phyloP scores from a whole-genome alignment of 1,284 basidiomycete genomes.

The Singerocomus inundabilis region DNA sequence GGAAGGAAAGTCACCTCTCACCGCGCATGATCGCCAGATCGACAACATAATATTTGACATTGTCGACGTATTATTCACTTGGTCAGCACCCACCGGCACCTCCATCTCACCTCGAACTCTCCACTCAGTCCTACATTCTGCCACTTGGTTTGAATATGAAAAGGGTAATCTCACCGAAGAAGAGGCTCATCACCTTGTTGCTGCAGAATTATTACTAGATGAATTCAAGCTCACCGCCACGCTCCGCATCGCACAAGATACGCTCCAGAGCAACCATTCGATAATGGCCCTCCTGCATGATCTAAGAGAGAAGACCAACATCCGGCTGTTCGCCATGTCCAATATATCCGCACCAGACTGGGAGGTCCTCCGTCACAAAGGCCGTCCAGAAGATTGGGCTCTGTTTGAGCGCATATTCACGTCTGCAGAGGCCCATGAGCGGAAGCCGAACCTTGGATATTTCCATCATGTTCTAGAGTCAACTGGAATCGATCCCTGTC shows the following conservation, averaged over 20 bases:
- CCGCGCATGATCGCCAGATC: constrained; percentile 15
- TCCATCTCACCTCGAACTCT: constrained; percentile 19
- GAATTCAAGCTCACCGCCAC: constrained; percentile 13
- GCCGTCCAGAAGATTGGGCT: constrained; percentile 16
- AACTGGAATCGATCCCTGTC: constrained; percentile 20
- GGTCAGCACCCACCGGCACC: constrained; percentile 19
- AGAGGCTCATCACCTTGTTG: constrained; percentile 9
- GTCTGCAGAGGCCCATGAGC: constrained; percentile 20
- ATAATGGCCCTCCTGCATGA: constrained; percentile 20
- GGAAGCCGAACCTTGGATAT: constrained; percentile 26
- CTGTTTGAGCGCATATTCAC: constrained; percentile 27
- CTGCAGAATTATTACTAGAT: constrained; percentile 19
- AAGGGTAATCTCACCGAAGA: constrained; percentile 22
- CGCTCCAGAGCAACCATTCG: constrained; percentile 12
- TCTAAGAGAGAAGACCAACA: constrained; percentile 4
- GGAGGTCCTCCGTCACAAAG: constrained; percentile 18
- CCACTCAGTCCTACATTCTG: constrained; percentile 13
- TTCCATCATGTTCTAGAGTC: constrained; percentile 21
- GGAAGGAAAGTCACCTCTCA: too few relatives aligned
- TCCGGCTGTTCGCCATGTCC: constrained; percentile 25
- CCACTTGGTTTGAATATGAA: constrained; percentile 26
- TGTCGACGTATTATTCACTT: constrained; percentile 27
- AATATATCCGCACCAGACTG: constrained; percentile 25
- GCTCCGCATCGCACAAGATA: constrained; percentile 8
- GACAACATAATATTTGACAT: constrained; percentile 26